These are phyloP conservation scores for Pseudoturritis turrita DNA, from an alignment of 345 rosid species.

Conservation along the genomic window DNA sequence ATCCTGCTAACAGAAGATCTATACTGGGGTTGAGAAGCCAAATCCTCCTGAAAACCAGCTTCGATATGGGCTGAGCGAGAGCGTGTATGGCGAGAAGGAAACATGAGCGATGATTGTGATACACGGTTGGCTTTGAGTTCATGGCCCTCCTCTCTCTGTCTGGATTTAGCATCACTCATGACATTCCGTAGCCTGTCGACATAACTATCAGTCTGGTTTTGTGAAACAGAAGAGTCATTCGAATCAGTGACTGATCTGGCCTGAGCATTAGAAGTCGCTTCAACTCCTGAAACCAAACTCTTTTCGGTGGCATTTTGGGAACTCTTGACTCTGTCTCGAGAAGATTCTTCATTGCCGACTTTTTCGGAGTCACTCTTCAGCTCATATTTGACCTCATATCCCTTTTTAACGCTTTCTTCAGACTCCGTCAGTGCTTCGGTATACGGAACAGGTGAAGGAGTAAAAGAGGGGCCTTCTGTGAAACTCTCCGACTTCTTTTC, in stretches of 20 bases:
- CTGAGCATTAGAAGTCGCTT: neutral
- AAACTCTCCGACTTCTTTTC: constrained; percentile 40
- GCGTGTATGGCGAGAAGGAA: constrained; percentile 42
- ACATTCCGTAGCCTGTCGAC: neutral
- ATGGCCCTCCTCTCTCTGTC: constrained; percentile 45
- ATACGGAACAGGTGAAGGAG: constrained; percentile 42
- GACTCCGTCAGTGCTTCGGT: constrained; percentile 26
- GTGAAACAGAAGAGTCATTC: constrained; percentile 12
- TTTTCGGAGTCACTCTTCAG: constrained; percentile 14
- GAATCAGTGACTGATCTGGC: constrained; percentile 6
- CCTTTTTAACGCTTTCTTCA: constrained; percentile 22
- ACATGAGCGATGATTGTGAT: constrained; percentile 28
- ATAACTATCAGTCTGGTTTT: constrained; percentile 11
- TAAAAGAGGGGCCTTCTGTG: constrained; percentile 49
- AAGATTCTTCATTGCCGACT: constrained; percentile 27
- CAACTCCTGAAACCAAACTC: neutral
- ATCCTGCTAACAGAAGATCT: constrained; percentile 28
- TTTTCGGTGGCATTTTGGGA: constrained; percentile 7
- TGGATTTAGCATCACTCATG: constrained; percentile 27
- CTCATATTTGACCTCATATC: constrained; percentile 34
- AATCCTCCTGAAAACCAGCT: neutral
- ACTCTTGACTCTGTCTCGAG: constrained; percentile 25
- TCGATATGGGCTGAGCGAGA: constrained; percentile 56
- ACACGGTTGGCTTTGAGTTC: constrained; percentile 28
- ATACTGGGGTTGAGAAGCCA: constrained; percentile 2